A percentile compares a stretch with the other conserved stretches of the same genome.
phyloP scores from a whole-genome alignment of 2,329 filamentous ascomycete species.

The Bertia moriformis region DNA sequence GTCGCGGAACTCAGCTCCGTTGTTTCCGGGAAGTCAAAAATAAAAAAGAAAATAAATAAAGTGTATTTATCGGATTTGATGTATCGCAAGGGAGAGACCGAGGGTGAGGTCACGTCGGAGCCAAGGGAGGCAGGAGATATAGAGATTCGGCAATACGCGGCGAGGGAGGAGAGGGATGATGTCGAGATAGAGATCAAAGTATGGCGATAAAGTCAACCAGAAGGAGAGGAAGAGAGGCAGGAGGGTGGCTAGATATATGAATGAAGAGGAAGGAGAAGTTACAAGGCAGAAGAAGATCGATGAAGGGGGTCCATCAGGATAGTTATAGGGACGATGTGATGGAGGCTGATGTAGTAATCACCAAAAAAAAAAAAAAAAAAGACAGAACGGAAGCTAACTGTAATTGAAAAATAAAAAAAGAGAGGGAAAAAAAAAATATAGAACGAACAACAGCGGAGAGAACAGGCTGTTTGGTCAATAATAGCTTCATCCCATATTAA shows the following conservation, averaged over 20 bases:
- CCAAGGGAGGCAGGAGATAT: too few species aligned
- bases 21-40: not conserved
- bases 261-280: not conserved
- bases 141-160: too few species aligned
- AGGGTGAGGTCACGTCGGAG: not conserved
- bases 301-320: not conserved
- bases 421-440: not conserved
- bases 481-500: not conserved
- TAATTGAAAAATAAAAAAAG: not conserved
- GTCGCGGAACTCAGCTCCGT: not conserved
- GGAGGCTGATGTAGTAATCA: not conserved
- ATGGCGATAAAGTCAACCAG: not conserved
- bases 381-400: not conserved
- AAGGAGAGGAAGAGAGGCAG: not conserved
- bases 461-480: not conserved
- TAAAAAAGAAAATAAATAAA: conserved; percentile 1
- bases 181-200: not conserved
- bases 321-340: not conserved
- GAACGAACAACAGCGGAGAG: not conserved
- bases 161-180: not conserved
- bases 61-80: too few species aligned
- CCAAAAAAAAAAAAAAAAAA: conserved; percentile 1
- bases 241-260: not conserved
- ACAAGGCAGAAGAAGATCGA: not conserved
- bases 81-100: conserved; percentile 1